Conservation (phyloP, 2,329 filamentous ascomycete species). For the Leptosphaerulina australis region DNA sequence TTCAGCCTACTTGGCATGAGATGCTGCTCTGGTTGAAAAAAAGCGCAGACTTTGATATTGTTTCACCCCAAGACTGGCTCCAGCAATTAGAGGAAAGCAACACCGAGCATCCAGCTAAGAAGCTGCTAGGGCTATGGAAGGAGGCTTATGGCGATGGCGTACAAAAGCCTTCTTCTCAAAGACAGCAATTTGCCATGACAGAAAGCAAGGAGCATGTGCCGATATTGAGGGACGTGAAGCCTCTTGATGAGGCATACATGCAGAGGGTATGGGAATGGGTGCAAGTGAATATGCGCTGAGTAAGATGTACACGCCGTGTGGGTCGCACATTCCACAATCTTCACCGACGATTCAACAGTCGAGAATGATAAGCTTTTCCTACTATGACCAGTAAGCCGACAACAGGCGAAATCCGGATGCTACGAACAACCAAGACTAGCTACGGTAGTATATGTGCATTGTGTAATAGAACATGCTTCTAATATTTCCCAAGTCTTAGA, state of each 20-base stretch:
- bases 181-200: conserved; percentile 43
- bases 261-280: conserved; percentile 53
- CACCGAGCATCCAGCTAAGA: conserved; percentile 53
- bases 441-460: neutral
- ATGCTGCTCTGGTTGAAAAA: conserved; percentile 55
- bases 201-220: conserved; percentile 44
- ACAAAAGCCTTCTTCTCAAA: conserved; percentile 2
- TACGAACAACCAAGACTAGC: neutral
- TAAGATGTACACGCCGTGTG: conserved; percentile 1
- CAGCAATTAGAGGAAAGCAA: conserved; percentile 45
- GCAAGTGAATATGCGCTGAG: conserved; percentile 26
- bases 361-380: neutral
- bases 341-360: conserved; percentile 17
- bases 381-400: neutral
- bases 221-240: conserved; percentile 45
- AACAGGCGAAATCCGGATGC: neutral
- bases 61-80: conserved; percentile 53
- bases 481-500: neutral
- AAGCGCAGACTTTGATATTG: conserved; percentile 49
- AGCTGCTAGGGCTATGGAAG: conserved; percentile 59
- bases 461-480: neutral
- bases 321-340: conserved; percentile 22
- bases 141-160: conserved; percentile 45
- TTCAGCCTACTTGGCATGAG: conserved; percentile 52
- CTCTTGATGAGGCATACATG: conserved; percentile 53